phyloP scores from a whole-genome alignment of 2,329 filamentous ascomycete species.

The Zasmidium cellare region DNA sequence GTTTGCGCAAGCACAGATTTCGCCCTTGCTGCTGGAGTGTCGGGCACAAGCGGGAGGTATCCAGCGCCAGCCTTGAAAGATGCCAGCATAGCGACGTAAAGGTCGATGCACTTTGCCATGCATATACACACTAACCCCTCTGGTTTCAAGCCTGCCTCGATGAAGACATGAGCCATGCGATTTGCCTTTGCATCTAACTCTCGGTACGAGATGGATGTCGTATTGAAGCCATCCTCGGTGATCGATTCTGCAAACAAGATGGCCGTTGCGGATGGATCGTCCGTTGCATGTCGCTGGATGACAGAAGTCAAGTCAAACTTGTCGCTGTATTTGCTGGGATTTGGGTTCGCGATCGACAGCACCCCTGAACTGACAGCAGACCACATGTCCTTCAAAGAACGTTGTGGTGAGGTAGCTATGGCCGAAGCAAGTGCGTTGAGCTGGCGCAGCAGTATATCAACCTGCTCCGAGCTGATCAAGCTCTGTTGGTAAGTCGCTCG shows the following conservation, averaged over 20 bases:
- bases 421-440: slow-evolving; percentile 55
- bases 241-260: slow-evolving; percentile 63
- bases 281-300: slow-evolving; percentile 56
- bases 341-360: slow-evolving; percentile 45
- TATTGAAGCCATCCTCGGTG: slow-evolving; percentile 34
- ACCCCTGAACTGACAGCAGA: slow-evolving; percentile 25
- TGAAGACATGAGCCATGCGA: slow-evolving; percentile 59
- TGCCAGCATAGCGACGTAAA: slow-evolving; percentile 75
- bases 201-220: slow-evolving; percentile 59
- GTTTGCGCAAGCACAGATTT: slow-evolving; percentile 64
- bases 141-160: slow-evolving; percentile 45
- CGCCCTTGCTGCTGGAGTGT: slow-evolving; percentile 64
- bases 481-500: slow-evolving; percentile 58
- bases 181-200: slow-evolving; percentile 67
- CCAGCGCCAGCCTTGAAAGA: slow-evolving; percentile 73
- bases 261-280: slow-evolving; percentile 58
- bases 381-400: slow-evolving; percentile 35
- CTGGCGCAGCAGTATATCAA: slow-evolving; percentile 60
- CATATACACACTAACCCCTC: slow-evolving; percentile 69
- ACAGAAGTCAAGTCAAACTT: slow-evolving; percentile 40
- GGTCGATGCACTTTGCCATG: slow-evolving; percentile 70
- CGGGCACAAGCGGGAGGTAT: slow-evolving; percentile 76
- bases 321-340: slow-evolving; percentile 26
- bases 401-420: slow-evolving; percentile 43
- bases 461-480: slow-evolving; percentile 57